Evolutionary conservation across 1,139 yeast genomes (phyloP).

Genomic region (Petasospora rhodanensis): DNA sequence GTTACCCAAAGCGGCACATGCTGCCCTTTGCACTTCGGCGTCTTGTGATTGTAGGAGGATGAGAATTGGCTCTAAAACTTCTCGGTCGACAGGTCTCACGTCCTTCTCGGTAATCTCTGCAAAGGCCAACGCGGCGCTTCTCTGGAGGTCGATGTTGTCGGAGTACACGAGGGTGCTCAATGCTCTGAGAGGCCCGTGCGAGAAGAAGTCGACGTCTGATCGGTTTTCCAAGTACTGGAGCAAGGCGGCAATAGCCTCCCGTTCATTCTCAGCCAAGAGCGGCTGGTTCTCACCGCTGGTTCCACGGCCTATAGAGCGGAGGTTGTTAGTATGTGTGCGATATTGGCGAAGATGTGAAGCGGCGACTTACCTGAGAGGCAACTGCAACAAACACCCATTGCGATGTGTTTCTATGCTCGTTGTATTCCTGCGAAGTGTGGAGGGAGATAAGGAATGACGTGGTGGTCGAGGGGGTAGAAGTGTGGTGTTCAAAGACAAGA

Average conservation of each 20-base stretch:
- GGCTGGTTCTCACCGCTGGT: slow-evolving; percentile 63
- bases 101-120: slow-evolving; percentile 98
- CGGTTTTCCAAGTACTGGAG: slow-evolving; percentile 84
- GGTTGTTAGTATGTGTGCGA: slow-evolving; percentile 6
- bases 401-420: slow-evolving; percentile 1
- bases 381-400: slow-evolving; percentile 27
- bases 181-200: slow-evolving; percentile 86
- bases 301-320: slow-evolving; percentile 26
- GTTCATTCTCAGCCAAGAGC: slow-evolving; percentile 90
- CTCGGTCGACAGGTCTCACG: slow-evolving; percentile 83
- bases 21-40: slow-evolving; percentile 95
- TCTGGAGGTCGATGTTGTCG: slow-evolving; percentile 88
- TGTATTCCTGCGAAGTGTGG: too few species aligned
- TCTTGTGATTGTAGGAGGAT: slow-evolving; percentile 83
- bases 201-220: slow-evolving; percentile 85
- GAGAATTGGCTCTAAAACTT: slow-evolving; percentile 88
- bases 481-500: too few species aligned
- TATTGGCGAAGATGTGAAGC: neutral
- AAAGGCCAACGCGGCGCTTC: slow-evolving; percentile 97
- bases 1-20: slow-evolving; percentile 97
- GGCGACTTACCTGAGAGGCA: slow-evolving; percentile 21
- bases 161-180: slow-evolving; percentile 90
- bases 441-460: too few species aligned
- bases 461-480: too few species aligned
- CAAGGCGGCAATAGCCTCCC: slow-evolving; percentile 91